A percentile compares a stretch with the other conserved stretches of the same genome.
These are phyloP conservation scores for thale cress (Arabidopsis thaliana) DNA, from an alignment of 345 rosid genomes.

Conservation along the genomic window DNA sequence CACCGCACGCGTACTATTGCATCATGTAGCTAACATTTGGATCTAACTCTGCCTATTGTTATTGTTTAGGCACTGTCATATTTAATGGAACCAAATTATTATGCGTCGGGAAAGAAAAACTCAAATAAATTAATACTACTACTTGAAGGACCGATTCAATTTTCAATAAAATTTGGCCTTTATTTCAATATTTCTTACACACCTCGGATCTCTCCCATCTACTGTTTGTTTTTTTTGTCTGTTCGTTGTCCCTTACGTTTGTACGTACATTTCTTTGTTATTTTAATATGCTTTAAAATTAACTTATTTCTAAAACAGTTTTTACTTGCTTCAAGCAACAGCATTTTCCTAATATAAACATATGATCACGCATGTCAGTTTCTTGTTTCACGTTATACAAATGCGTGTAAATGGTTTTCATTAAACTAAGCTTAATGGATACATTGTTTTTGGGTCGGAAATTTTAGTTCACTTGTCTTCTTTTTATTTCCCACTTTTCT, in stretches of 20 bases:
- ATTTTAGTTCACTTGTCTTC: neutral
- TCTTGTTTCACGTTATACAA: neutral
- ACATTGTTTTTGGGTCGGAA: neutral
- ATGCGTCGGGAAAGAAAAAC: conserved; percentile 38
- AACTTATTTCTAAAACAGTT: neutral
- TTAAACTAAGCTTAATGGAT: neutral
- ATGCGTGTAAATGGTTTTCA: neutral
- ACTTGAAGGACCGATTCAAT: neutral
- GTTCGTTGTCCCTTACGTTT: conserved; percentile 18
- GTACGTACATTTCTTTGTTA: neutral
- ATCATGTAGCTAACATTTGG: conserved; percentile 35
- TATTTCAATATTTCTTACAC: conserved; percentile 7
- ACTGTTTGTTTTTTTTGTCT: conserved; percentile 31
- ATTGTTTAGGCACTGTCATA: conserved; percentile 33
- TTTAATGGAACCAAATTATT: conserved; percentile 33
- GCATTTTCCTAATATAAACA: conserved; percentile 4
- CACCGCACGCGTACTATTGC: conserved; percentile 59
- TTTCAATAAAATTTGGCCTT: conserved; percentile 5
- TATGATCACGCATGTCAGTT: conserved; percentile 31
- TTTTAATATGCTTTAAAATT: neutral
- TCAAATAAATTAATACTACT: neutral
- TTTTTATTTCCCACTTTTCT: too few species aligned
- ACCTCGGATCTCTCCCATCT: conserved; percentile 43
- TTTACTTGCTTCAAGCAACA: conserved; percentile 32
- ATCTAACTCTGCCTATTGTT: conserved; percentile 11